Evolutionary conservation across 2,329 filamentous ascomycete species (phyloP), one percentile per base, ranked within the genome.

Genomic region (Zopfia rhizophila): DNA sequence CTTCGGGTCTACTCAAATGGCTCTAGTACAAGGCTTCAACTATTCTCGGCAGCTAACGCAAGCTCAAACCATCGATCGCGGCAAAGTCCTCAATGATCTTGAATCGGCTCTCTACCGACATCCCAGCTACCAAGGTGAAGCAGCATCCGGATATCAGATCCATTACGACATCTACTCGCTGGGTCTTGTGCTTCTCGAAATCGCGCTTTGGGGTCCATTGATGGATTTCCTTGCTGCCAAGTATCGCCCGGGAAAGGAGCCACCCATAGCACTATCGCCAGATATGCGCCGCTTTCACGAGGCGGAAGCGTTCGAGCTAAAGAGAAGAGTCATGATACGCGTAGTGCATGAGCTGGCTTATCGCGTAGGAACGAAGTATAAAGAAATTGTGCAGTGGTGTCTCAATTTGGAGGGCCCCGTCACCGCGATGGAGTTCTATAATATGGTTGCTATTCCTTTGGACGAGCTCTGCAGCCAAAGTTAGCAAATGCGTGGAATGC

Each of bases 111-210:
- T 52, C 12, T 52, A 52, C 24, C 38, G 45, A 13, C 49, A 52
- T 29, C 49, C 45, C 2, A 12, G 23, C 11, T 52, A 45, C 18
- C 49, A 48, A 30, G 49, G 45, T 14, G 45, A 48, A n/a, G 36
- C 39, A 3, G 39, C 44, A 12, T 23, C 29, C 5, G 41, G 45
- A 4, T 52, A 52, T 24, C 27, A 45, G 27, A 48, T 48, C 8
- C 39, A 48, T 16, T 50, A 45, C 27, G 52, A 53, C 32, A 45
- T 53, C 3, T 55, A 53, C 36, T 45, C 41, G 3, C 39, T 55
- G 6, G 52, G 52, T n/a, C 33, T 55, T n/a, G 38, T 55, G 7
- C 35, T 55, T 2, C 39, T 45, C 5, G 52, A 55, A 14, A 46
- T 55, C 12, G 52, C 43, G 4, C n/a, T 48, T 12, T 55, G 52